Percentiles rank a stretch among this genome's conserved stretches.
These are phyloP conservation scores for Podosphaera xanthii DNA, from an alignment of 2,329 filamentous ascomycete genomes.

Conservation along the genomic window DNA sequence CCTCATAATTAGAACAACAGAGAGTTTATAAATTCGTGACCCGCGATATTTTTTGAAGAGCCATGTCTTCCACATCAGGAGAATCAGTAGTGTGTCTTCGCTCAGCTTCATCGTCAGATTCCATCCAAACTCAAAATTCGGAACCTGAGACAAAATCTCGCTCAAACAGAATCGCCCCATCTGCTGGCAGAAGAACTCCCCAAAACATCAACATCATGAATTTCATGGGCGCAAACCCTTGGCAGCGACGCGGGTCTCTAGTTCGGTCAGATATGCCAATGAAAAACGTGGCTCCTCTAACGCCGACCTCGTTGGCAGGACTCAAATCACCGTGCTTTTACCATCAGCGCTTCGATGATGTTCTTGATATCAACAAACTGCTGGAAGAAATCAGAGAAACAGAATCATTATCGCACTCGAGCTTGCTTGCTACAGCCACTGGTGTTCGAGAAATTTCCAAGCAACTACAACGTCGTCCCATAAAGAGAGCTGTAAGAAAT, in stretches of 20 bases:
- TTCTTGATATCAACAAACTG: constrained; percentile 84
- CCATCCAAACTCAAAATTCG: too few species aligned
- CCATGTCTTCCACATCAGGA: too few species aligned
- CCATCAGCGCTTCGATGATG: constrained; percentile 89
- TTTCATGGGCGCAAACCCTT: too few species aligned
- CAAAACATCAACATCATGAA: too few species aligned
- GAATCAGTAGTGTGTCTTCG: too few species aligned
- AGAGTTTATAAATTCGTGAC: too few species aligned
- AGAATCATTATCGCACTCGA: constrained; percentile 78
- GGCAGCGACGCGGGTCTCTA: constrained; percentile 19
- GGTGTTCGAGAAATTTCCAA: constrained; percentile 89
- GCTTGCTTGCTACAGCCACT: constrained; percentile 83
- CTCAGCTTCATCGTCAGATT: too few species aligned
- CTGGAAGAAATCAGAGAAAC: constrained; percentile 81
- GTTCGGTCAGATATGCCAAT: constrained; percentile 28
- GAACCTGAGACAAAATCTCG: too few species aligned
- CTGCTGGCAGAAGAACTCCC: too few species aligned
- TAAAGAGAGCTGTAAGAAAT: constrained; percentile 76
- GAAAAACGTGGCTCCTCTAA: constrained; percentile 14
- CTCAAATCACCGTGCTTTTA: constrained; percentile 92
- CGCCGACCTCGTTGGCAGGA: constrained; percentile 31
- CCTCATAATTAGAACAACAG: too few species aligned
- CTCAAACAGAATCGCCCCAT: too few species aligned
- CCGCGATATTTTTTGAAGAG: too few species aligned
- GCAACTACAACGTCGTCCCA: constrained; percentile 75